Evolutionary conservation across 192 early-diverging fungal genomes (phyloP), one percentile per base, ranked within the genome.

Genomic region (Allomyces macrogynus): DNA sequence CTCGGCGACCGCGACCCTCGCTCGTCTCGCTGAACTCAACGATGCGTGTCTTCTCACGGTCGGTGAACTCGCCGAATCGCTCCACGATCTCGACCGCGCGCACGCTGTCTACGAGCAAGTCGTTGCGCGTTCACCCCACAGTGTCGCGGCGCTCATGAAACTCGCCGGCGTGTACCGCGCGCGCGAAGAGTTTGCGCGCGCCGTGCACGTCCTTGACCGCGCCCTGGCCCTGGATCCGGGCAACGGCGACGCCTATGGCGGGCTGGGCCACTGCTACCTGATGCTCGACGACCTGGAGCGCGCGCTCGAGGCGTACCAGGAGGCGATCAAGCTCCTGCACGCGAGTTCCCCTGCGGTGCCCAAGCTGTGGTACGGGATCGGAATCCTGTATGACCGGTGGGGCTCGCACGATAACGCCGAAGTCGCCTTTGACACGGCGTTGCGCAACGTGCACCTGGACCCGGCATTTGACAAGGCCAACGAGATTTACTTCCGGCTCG

Each of bases 301-400:
- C 72, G 96, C 96, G 11, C 97, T 95, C 70, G 79, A 85, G 62
- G 89, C 93, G 3, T 99, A 99, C 68, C 94, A 97, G 77, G 87
- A 95, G 72, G 96, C 96, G 18, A 78, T 99, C 25, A 86, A 92
- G 72, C 16, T 57, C 12, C 32, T 40, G 32, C 42, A 68, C 22
- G 43, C 10, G 12, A 49, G 73, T 26, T 24, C 18, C 26, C 12
- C 44, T 9, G 62, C 26, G 43, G 96, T 96, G 69, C 92, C 94
- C 8, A 93, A 95, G 71, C 83, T 99, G 26, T 99, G 96, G 96
- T 99, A 96, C 68, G 94, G 94, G 11, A 97, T 97, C 61, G 96
- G 93, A 32, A 97, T 95, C 66, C 76, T 97, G 9, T 97, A 99
- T 68, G 94, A 97, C 70, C 86, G 92, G 26, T 99, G 95, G 68